phyloP scores from a whole-genome alignment of 306 rosid species.

The Elaeagnus macrophylla region DNA sequence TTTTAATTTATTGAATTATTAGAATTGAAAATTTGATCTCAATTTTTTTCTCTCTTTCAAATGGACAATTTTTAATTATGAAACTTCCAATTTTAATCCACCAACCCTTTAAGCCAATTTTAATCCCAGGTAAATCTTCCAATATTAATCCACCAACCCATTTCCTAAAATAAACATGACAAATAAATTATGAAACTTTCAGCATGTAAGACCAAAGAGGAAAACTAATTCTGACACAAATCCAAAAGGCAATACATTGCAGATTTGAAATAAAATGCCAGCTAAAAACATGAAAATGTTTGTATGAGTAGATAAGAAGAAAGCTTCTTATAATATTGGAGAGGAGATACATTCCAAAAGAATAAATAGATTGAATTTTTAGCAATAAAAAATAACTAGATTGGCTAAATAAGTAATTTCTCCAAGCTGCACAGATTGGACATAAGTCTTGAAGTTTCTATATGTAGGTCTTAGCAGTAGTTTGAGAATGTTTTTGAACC shows the following conservation, averaged over 20 bases:
- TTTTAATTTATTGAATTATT: no score
- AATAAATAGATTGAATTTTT: background rate
- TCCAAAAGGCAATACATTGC: background rate
- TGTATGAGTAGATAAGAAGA: background rate
- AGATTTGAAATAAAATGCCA: background rate
- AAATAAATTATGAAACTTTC: conserved; percentile 11
- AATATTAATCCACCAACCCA: conserved; percentile 86
- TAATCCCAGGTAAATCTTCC: conserved; percentile 83
- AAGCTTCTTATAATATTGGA: no score
- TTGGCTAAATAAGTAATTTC: background rate
- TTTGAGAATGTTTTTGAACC: no score
- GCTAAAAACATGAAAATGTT: background rate
- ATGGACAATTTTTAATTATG: no score
- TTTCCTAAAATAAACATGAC: conserved; percentile 46
- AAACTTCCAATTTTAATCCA: no score
- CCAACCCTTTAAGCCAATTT: no score
- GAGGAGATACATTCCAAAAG: no score
- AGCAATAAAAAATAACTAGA: background rate
- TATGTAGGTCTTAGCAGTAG: no score
- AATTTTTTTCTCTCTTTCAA: no score
- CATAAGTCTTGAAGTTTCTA: no score
- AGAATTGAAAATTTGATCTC: no score
- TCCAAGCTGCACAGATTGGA: background rate
- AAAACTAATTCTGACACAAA: background rate
- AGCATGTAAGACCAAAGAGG: background rate